Conservation (phyloP, 345 rosid species). For the Angophora floribunda region DNA sequence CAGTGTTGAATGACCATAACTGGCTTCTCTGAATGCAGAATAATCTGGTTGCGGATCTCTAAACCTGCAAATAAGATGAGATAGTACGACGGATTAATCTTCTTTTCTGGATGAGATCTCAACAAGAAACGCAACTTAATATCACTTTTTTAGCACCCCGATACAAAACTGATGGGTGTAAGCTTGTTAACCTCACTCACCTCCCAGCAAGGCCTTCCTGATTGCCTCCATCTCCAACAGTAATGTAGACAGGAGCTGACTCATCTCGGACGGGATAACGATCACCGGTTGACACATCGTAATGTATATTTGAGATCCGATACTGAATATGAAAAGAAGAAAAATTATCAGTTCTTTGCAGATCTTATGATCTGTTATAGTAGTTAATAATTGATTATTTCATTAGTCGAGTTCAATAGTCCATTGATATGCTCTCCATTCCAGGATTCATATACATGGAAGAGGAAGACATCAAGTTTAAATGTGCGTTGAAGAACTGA, state of each 20-base stretch:
- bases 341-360: not conserved
- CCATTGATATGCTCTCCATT: not conserved
- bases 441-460: not conserved
- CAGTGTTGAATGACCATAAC: constrained; percentile 82
- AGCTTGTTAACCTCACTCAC: constrained; percentile 18
- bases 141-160: not conserved
- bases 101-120: not conserved
- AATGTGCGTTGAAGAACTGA: not conserved
- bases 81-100: not conserved
- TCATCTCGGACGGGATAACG: constrained; percentile 56
- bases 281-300: constrained; percentile 61
- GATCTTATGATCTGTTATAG: not conserved
- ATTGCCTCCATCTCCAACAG: constrained; percentile 96
- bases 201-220: constrained; percentile 81
- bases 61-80: constrained; percentile 32
- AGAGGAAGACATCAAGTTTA: not conserved
- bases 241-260: constrained; percentile 83
- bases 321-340: constrained; percentile 31
- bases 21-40: constrained; percentile 95
- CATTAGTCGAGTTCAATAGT: not conserved
- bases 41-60: constrained; percentile 85
- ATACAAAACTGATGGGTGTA: not conserved
- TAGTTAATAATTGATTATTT: not conserved
- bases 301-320: constrained; percentile 72
- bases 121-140: not conserved